Percentiles rank a stretch among this genome's conserved stretches.
These are phyloP conservation scores for Persicaria maculosa DNA, from an alignment of 148 eudicot species.

Conservation along the genomic window DNA sequence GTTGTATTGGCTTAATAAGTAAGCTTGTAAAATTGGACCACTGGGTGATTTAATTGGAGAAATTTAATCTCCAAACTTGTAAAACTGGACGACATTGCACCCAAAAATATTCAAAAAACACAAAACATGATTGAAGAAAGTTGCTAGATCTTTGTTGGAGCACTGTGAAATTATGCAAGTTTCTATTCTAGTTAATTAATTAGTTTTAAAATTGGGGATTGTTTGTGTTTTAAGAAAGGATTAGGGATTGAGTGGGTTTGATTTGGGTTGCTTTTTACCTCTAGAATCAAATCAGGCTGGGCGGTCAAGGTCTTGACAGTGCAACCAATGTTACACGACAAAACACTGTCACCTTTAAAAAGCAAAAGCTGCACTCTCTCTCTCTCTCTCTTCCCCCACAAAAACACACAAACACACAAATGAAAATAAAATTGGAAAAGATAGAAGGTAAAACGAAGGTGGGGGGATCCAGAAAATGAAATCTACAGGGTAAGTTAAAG, in stretches of 20 bases:
- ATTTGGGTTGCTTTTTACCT: not conserved
- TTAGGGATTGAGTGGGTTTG: not conserved
- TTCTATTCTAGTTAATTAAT: not conserved
- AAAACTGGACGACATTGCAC: too few relatives aligned
- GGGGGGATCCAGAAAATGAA: not conserved
- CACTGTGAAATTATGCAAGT: too few relatives aligned
- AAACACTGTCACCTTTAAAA: constrained; percentile 23
- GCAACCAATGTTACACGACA: constrained; percentile 20
- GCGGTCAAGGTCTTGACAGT: constrained; percentile 18
- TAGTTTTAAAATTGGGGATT: not conserved
- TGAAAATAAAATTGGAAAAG: not conserved
- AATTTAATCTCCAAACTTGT: too few relatives aligned
- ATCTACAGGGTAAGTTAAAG: not conserved
- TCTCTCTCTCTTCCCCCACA: not conserved
- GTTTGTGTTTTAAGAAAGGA: not conserved
- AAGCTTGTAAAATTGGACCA: too few relatives aligned
- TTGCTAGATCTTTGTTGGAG: too few relatives aligned
- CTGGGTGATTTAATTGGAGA: too few relatives aligned
- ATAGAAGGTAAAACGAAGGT: not conserved
- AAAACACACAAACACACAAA: not conserved
- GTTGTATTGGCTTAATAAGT: too few relatives aligned
- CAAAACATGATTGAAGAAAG: too few relatives aligned
- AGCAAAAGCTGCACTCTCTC: constrained; percentile 27
- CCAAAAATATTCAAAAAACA: too few relatives aligned
- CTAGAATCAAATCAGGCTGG: not conserved